phyloP scores from a whole-genome alignment of 2,329 filamentous ascomycete species.

The Volutella citrinella region DNA sequence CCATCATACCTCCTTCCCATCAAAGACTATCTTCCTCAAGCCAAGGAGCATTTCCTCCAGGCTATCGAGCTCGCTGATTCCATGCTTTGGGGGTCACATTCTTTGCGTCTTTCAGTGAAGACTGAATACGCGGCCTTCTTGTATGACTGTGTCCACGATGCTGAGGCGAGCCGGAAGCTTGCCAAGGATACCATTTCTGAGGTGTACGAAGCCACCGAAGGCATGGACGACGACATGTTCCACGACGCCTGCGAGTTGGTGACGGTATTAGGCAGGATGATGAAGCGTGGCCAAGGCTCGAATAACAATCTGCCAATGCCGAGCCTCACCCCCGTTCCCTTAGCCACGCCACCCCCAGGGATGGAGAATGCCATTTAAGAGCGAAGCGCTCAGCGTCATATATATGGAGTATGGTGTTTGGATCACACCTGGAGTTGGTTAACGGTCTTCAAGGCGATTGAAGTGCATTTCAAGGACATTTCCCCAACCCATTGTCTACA shows the following conservation, averaged over 20 bases:
- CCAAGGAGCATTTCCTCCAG: conserved; percentile 75
- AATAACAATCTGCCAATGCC: conserved; percentile 31
- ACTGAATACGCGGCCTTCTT: conserved; percentile 91
- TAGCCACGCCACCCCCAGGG: conserved; percentile 29
- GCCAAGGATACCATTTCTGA: conserved; percentile 83
- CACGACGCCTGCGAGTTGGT: conserved; percentile 87
- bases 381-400: background rate
- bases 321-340: conserved; percentile 12
- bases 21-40: conserved; percentile 77
- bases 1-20: conserved; percentile 78
- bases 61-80: conserved; percentile 71
- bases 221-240: conserved; percentile 95
- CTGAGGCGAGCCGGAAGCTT: conserved; percentile 69
- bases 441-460: too few relatives aligned
- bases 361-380: conserved; percentile 44
- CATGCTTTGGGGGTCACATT: conserved; percentile 82
- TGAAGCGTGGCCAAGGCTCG: conserved; percentile 65
- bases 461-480: too few relatives aligned
- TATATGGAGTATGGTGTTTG: too few relatives aligned
- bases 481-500: too few relatives aligned
- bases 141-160: conserved; percentile 87
- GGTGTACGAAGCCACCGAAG: conserved; percentile 86
- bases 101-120: conserved; percentile 82
- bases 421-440: too few relatives aligned
- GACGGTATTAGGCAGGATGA: conserved; percentile 81